A percentile compares a stretch with the other conserved stretches of the same genome.
phyloP scores from a whole-genome alignment of 2,329 filamentous ascomycete genomes.

The Ophiosphaerella narmari region DNA sequence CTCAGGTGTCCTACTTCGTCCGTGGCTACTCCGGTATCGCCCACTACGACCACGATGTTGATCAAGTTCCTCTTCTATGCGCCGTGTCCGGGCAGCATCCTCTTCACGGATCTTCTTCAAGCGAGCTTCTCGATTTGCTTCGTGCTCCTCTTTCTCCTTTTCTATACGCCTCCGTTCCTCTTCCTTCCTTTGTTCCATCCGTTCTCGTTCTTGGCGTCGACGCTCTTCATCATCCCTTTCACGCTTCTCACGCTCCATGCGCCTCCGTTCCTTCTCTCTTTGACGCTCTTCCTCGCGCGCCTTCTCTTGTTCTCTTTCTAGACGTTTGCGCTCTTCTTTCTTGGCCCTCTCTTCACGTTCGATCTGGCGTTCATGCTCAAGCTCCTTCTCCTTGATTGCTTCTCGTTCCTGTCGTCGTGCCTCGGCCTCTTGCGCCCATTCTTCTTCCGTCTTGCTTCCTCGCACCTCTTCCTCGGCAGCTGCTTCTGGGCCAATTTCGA shows the following conservation, averaged over 20 bases:
- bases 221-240: conserved; percentile 40
- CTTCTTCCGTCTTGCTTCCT: conserved; percentile 74
- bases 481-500: conserved; percentile 71
- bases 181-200: conserved; percentile 50
- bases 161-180: conserved; percentile 57
- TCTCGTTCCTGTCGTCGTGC: conserved; percentile 65
- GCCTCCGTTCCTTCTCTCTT: conserved; percentile 51
- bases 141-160: conserved; percentile 47
- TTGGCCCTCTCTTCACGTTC: conserved; percentile 58
- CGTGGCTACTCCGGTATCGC: conserved; percentile 34
- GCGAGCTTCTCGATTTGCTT: conserved; percentile 51
- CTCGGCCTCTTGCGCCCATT: conserved; percentile 71
- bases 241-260: conserved; percentile 37
- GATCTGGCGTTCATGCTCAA: conserved; percentile 62
- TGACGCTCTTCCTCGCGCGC: conserved; percentile 52
- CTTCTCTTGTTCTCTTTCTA: conserved; percentile 54
- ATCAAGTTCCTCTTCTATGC: conserved; percentile 57
- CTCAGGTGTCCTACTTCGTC: conserved; percentile 32
- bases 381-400: conserved; percentile 64
- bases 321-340: conserved; percentile 61
- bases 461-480: conserved; percentile 67
- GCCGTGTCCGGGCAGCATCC: conserved; percentile 41
- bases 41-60: conserved; percentile 55
- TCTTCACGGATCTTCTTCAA: conserved; percentile 45
- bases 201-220: conserved; percentile 34